These are phyloP conservation scores for Gynandropsis gynandra DNA, from an alignment of 345 rosid species.

Conservation along the genomic window DNA sequence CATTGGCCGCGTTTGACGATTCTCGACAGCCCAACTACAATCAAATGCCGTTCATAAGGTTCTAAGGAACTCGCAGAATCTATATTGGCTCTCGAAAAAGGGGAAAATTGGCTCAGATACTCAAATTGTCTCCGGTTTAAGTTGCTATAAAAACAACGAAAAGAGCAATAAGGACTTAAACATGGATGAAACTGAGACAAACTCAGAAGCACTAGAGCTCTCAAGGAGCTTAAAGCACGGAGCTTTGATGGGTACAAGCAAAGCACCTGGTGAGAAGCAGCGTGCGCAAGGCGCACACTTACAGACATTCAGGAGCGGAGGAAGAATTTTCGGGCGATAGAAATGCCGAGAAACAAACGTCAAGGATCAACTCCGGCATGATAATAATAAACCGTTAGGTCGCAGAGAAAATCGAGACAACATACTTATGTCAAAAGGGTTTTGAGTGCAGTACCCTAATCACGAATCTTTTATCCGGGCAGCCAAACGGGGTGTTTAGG, in stretches of 20 bases:
- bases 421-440: too few relatives aligned
- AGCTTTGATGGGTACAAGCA: slow-evolving; percentile 3
- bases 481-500: too few relatives aligned
- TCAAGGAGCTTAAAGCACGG: neutral
- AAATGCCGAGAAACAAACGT: neutral
- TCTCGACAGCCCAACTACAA: slow-evolving; percentile 41
- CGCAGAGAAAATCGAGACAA: too few relatives aligned
- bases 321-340: neutral
- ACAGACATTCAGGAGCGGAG: slow-evolving; percentile 24
- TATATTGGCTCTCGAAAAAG: slow-evolving; percentile 16
- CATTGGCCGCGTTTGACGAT: slow-evolving; percentile 36
- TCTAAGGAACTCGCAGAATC: slow-evolving; percentile 30
- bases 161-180: neutral
- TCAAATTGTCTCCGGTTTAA: slow-evolving; percentile 12
- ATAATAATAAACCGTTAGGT: too few relatives aligned
- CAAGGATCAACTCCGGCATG: neutral
- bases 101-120: slow-evolving; percentile 41
- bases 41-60: slow-evolving; percentile 45
- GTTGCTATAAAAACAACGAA: slow-evolving; percentile 7
- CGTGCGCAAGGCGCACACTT: slow-evolving; percentile 26
- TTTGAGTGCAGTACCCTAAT: too few relatives aligned
- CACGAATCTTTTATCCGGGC: too few relatives aligned
- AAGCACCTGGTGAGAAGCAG: slow-evolving; percentile 23
- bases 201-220: slow-evolving; percentile 5
- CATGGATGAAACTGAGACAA: neutral